Base-by-base conservation (phyloP, 2,329 filamentous ascomycete species). In the Neonectria ditissima region DNA sequence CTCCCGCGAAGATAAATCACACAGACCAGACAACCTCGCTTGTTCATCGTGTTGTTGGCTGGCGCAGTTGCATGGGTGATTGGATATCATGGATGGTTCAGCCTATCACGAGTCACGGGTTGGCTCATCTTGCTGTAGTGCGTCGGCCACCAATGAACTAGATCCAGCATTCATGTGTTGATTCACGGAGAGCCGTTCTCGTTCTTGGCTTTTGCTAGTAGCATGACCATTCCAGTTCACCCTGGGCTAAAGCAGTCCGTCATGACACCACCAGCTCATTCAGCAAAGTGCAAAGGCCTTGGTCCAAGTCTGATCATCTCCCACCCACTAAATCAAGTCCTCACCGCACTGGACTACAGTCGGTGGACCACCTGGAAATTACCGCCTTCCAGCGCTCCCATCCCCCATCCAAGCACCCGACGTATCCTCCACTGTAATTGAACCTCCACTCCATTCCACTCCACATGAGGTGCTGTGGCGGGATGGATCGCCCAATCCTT, bases 401-500 rank as follows among this genome's bases (percentile, higher is more conserved):
- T 24, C n/a, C 14, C 16, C 20, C n/a, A n/a, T 6, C 48, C 16
- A 56, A 58, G 59, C 53, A 68, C n/a, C n/a, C n/a, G n/a, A n/a
- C 52, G 57, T 61, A 30, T 24, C 63, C 59, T 66, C 64, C 62
- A 66, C 59, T 66, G 64, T 62, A 66, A 71, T 70, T 69, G 69
- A 68, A 7, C 55, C 18, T 66, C 44, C 55, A 55, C 63, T 60
- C 64, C 55, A 53, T 59, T 52, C n/a, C 59, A 39, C 16, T 14
- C 16, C 34, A 14, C 13, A 6, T 13, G 28, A 34, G 53, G 53
- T 45, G 24, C 51, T 24, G 24, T 59, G 55, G 32, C 55, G 52
- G 53, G 57, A 56, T 56, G 47, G 57, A 56, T 56, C 58, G 60
- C 51, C 69, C 65, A 72, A 73, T 67, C 71, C 71, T 63, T 72